Percentiles rank a stretch among this genome's conserved stretches.
Conservation (phyloP, 768 basidiomycete species). For the Boletus vermiculosoides region DNA sequence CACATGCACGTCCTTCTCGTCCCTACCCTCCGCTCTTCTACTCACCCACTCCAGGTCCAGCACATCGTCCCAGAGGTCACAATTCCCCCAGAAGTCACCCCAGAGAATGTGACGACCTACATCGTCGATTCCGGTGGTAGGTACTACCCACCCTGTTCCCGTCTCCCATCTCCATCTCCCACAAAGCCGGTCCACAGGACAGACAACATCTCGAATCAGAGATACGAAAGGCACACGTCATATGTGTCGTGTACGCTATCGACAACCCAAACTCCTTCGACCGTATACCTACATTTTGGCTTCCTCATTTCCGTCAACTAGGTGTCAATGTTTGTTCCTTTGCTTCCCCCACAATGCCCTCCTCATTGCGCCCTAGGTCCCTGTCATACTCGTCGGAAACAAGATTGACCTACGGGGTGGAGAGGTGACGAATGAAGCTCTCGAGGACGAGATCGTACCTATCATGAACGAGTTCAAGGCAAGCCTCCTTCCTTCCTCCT, state of each 20-base stretch:
- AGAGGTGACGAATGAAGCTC: slow-evolving; percentile 87
- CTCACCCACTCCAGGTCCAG: slow-evolving; percentile 64
- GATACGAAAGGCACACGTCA: slow-evolving; percentile 96
- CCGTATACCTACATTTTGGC: slow-evolving; percentile 97
- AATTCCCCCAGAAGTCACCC: slow-evolving; percentile 95
- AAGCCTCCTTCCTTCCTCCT: slow-evolving; percentile 16
- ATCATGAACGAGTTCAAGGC: slow-evolving; percentile 99
- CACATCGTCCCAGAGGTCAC: slow-evolving; percentile 96
- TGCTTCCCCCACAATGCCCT: not conserved
- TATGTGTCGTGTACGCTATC: slow-evolving; percentile 95
- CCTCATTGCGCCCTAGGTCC: slow-evolving; percentile 55
- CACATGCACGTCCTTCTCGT: slow-evolving; percentile 57
- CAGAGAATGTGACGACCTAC: slow-evolving; percentile 96
- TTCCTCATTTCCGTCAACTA: slow-evolving; percentile 90
- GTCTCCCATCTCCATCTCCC: slow-evolving; percentile 8
- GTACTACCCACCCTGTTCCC: slow-evolving; percentile 25
- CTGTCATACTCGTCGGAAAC: slow-evolving; percentile 96
- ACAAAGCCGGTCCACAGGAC: slow-evolving; percentile 79
- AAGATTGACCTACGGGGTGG: slow-evolving; percentile 96
- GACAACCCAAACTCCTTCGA: slow-evolving; percentile 97
- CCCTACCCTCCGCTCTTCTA: not conserved
- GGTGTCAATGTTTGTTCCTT: slow-evolving; percentile 81
- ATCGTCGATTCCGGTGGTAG: slow-evolving; percentile 96
- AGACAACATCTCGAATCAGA: slow-evolving; percentile 88
- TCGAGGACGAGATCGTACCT: slow-evolving; percentile 93